Base-by-base conservation (phyloP, 306 rosid species). In the Citrullus mucosospermus region DNA sequence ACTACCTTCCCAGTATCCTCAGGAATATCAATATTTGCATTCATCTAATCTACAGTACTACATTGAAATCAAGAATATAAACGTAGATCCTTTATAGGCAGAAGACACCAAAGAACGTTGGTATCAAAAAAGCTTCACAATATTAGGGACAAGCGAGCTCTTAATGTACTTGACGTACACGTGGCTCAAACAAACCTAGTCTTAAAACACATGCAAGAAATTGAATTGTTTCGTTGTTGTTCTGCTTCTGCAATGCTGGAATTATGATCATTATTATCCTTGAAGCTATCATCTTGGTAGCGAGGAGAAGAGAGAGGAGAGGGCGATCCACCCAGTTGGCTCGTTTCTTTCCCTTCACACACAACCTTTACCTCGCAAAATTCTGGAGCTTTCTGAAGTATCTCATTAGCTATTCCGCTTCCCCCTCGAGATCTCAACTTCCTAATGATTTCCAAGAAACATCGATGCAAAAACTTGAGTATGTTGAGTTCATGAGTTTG, bases 181-280 rank as follows among this genome's bases (percentile, higher is more conserved):
- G 59, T 10, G 63, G 17, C 28, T 46, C 65, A 54, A 20, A 61
- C 69, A 65, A 82, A 86, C 78, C 79, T 83, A 30, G 87, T 69
- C 77, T 82, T 89, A 25, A 93, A 93, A 67, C 96, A 93, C 80
- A 79, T 83, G 43, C 93, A 91, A 2, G 96, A 90, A 77, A 83
- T 72, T 6, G 89, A 74, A 48, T 48, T 81, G 56, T 83, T 82
- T 30, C 67, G 83, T 67, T 73, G 82, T 61, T 80, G 80, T 66
- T 82, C 70, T 28, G 77, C 75, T 77, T 78, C 81, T 22, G 68
- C 25, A 38, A 81, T 60, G 41, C 78, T 83, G 81, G 90, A 85
- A 72, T 75, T 28, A 16, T 39, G 63, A 15, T 5, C 39, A 53
- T 7, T 13, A 3, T n/a, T 13, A 1, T 13, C 46, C 75, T 76